phyloP scores from a whole-genome alignment of 768 basidiomycete species.

The Podaxis sp. region DNA sequence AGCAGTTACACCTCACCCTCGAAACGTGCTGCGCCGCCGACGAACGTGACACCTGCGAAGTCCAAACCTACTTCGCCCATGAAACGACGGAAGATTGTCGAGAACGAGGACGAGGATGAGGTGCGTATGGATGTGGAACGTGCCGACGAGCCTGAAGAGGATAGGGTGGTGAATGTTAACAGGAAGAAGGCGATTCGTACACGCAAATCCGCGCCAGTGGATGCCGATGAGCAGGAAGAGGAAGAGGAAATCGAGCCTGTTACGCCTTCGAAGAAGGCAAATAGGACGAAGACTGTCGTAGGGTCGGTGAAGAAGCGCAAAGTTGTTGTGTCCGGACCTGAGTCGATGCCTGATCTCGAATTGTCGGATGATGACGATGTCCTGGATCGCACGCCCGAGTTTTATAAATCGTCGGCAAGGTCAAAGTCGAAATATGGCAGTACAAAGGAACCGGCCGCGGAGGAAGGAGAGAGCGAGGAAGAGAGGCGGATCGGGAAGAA shows the following conservation, averaged over 20 bases:
- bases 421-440: not conserved
- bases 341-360: not conserved
- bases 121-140: slow-evolving; percentile 1
- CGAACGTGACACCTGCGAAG: not conserved
- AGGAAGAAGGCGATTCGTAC: not conserved
- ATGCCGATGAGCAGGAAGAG: slow-evolving; percentile 17
- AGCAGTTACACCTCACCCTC: not conserved
- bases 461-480: slow-evolving; percentile 10
- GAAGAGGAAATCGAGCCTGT: slow-evolving; percentile 8
- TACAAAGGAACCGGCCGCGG: slow-evolving; percentile 8
- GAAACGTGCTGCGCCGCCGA: not conserved
- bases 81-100: slow-evolving; percentile 3
- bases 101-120: slow-evolving; percentile 10
- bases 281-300: slow-evolving; percentile 10
- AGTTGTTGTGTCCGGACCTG: not conserved
- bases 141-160: slow-evolving; percentile 12
- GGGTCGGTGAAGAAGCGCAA: slow-evolving; percentile 1
- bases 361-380: slow-evolving; percentile 17
- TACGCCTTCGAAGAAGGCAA: slow-evolving; percentile 16
- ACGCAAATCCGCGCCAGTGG: not conserved
- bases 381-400: not conserved
- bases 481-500: not conserved
- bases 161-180: slow-evolving; percentile 16
- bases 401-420: not conserved
- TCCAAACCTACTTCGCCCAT: not conserved